Conservation (phyloP, 139 green algal species). For the Tetradesmus lagerheimii region DNA sequence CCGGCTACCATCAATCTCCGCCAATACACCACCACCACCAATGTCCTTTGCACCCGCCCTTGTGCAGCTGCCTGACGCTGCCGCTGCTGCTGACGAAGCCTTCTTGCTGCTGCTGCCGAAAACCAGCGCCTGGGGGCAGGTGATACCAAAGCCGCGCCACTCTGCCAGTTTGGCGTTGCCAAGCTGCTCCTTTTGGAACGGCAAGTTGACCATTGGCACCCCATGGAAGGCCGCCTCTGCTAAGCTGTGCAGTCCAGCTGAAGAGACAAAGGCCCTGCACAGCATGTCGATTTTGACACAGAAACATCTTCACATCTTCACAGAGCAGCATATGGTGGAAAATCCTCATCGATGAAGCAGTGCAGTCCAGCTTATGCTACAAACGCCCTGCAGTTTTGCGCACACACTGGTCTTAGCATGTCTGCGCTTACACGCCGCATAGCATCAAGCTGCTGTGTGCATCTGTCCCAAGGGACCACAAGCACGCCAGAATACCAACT, state of each 20-base stretch:
- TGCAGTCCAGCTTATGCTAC: background rate
- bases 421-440: no score
- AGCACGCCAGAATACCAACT: no score
- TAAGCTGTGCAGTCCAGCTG: background rate
- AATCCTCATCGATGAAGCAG: no score
- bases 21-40: background rate
- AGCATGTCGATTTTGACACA: background rate
- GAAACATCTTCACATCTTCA: no score
- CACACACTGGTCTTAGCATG: background rate
- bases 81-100: background rate
- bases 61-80: background rate
- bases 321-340: no score
- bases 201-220: background rate
- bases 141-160: background rate
- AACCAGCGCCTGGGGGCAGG: background rate
- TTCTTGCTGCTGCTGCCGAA: background rate
- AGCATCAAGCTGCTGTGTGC: no score
- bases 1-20: no score
- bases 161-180: background rate
- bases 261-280: background rate
- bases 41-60: background rate
- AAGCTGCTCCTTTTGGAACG: background rate
- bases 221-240: background rate
- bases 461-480: no score
- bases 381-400: background rate